Conservation (phyloP, 2,329 filamentous ascomycete species). For the Cytospora piceae region DNA sequence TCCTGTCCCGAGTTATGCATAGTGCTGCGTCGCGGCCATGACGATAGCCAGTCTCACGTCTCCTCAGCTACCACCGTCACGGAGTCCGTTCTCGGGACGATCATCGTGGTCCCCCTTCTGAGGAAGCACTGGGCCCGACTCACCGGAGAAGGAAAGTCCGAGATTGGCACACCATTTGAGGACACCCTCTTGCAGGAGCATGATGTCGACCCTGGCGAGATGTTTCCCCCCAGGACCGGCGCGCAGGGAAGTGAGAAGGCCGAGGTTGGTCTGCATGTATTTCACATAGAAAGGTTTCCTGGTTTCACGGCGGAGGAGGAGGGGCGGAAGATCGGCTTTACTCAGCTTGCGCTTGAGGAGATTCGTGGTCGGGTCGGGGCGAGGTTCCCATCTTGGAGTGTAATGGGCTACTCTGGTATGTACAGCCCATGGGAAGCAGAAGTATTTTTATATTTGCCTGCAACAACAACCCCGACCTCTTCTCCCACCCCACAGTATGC, state of each 20-base stretch:
- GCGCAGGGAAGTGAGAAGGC: neutral
- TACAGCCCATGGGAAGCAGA: neutral
- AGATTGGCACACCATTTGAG: neutral
- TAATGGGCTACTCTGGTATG: conserved; percentile 26
- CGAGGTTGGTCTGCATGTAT: conserved; percentile 25
- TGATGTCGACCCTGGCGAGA: conserved; percentile 16
- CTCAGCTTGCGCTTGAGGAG: conserved; percentile 16
- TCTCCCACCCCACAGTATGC: neutral
- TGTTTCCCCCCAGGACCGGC: conserved; percentile 6
- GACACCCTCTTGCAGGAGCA: conserved; percentile 17
- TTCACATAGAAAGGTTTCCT: conserved; percentile 22
- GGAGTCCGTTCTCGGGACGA: conserved; percentile 5
- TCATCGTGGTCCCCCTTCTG: conserved; percentile 23
- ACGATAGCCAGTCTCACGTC: neutral
- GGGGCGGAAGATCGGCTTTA: conserved; percentile 2
- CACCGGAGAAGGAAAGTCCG: neutral
- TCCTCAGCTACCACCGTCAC: neutral
- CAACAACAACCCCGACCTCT: neutral
- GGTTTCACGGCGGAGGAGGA: neutral
- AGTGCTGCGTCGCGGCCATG: conserved; percentile 5
- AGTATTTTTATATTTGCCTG: neutral
- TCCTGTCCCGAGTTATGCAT: conserved; percentile 21
- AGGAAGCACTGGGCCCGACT: conserved; percentile 17
- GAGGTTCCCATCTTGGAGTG: conserved; percentile 7
- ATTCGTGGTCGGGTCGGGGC: conserved; percentile 9